These are phyloP conservation scores for Exutisphaerella laricina DNA, from an alignment of 2,329 filamentous ascomycete genomes.

Conservation along the genomic window DNA sequence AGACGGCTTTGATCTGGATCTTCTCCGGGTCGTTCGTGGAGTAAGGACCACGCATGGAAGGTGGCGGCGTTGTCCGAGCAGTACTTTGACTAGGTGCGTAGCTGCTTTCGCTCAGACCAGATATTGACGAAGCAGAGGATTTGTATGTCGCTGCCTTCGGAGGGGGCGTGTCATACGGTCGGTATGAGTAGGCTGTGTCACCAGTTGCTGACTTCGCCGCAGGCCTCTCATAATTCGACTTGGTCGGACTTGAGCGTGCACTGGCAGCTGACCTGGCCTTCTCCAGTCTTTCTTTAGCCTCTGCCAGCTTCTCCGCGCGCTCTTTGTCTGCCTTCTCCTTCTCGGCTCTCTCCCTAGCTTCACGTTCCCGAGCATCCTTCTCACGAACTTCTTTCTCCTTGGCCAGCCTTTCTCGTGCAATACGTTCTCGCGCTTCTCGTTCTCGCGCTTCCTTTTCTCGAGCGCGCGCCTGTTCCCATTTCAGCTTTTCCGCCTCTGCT, in stretches of 20 bases:
- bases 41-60: conserved; percentile 72
- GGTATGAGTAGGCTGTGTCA: conserved; percentile 49
- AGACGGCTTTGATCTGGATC: conserved; percentile 90
- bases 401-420: conserved; percentile 35
- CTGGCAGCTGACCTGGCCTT: conserved; percentile 29
- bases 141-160: conserved; percentile 44
- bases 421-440: conserved; percentile 43
- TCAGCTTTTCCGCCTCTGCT: conserved; percentile 46
- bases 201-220: conserved; percentile 55
- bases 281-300: conserved; percentile 20
- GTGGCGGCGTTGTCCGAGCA: conserved; percentile 71
- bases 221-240: conserved; percentile 39
- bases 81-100: conserved; percentile 83
- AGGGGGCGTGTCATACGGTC: conserved; percentile 29
- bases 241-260: conserved; percentile 19
- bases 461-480: conserved; percentile 47
- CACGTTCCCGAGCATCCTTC: conserved; percentile 37
- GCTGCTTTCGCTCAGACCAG: conserved; percentile 72
- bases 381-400: conserved; percentile 37
- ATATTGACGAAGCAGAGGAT: conserved; percentile 34
- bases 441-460: conserved; percentile 46
- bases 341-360: conserved; percentile 34
- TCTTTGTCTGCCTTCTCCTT: conserved; percentile 27
- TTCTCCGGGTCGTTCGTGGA: conserved; percentile 88
- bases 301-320: background rate